Conservation (phyloP, 2,329 filamentous ascomycete species). For the Trichoderma koningiopsis region DNA sequence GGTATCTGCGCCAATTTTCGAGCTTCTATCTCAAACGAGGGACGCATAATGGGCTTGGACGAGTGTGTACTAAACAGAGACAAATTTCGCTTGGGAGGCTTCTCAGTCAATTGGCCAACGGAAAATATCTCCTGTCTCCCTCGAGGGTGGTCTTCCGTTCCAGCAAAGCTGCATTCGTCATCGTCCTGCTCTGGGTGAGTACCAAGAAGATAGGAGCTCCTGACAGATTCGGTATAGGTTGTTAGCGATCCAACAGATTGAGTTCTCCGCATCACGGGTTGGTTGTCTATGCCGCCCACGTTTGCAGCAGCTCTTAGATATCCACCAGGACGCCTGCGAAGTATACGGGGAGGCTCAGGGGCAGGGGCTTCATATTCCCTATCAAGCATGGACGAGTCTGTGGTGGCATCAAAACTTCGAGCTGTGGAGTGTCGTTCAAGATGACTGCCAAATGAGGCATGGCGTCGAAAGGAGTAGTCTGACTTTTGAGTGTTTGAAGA, state of each 20-base stretch:
- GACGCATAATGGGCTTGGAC: conserved; percentile 63
- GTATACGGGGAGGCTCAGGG: conserved; percentile 59
- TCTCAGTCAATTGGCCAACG: conserved; percentile 59
- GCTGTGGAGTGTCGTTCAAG: conserved; percentile 53
- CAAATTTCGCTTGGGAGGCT: conserved; percentile 48
- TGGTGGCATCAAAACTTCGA: conserved; percentile 64
- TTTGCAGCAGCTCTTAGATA: conserved; percentile 70
- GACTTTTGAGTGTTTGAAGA: conserved; percentile 55
- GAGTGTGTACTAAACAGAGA: conserved; percentile 65
- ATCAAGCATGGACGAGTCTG: conserved; percentile 55
- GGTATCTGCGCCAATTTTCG: conserved; percentile 85
- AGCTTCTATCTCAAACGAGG: conserved; percentile 87
- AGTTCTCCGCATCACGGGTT: conserved; percentile 51
- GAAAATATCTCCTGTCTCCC: conserved; percentile 48
- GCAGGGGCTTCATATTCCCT: conserved; percentile 43
- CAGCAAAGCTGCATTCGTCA: neutral
- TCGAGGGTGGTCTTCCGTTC: neutral
- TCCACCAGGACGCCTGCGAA: conserved; percentile 74
- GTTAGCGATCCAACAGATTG: conserved; percentile 62
- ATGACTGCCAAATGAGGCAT: conserved; percentile 63
- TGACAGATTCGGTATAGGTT: conserved; percentile 61
- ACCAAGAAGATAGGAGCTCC: conserved; percentile 58
- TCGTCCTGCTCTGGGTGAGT: conserved; percentile 34
- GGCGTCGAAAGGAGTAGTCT: conserved; percentile 54
- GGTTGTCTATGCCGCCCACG: conserved; percentile 47